These are phyloP conservation scores for Coelastrella sp. DNA, from an alignment of 139 green algal species.

Conservation along the genomic window DNA sequence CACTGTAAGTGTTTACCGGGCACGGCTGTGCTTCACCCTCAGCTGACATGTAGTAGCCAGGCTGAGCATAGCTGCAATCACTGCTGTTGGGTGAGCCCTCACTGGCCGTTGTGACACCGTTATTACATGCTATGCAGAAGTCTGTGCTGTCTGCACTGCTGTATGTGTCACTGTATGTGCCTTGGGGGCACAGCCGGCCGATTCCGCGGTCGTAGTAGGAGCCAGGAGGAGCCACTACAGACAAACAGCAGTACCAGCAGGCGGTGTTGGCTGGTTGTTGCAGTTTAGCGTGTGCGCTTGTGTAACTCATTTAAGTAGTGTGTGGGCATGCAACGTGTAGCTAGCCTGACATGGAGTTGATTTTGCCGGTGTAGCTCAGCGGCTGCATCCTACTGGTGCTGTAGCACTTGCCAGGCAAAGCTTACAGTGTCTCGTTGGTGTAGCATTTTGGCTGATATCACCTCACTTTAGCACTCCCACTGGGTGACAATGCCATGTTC, in stretches of 20 bases:
- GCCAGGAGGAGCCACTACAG: background rate
- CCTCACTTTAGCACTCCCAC: background rate
- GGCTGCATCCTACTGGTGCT: background rate
- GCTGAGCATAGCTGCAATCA: background rate
- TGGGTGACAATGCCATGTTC: background rate
- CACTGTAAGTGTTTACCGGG: background rate
- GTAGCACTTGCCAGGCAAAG: background rate
- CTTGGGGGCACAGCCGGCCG: background rate
- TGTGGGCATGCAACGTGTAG: background rate
- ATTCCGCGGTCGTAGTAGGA: background rate
- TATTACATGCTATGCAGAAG: background rate
- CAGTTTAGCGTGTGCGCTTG: background rate
- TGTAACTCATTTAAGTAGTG: background rate
- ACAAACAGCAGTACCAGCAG: constrained; percentile 8
- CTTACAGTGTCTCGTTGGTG: background rate
- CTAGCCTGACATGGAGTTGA: background rate
- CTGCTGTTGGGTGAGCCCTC: background rate
- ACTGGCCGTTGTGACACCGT: background rate
- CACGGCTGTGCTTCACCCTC: background rate
- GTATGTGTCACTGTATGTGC: background rate
- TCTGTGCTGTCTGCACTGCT: background rate
- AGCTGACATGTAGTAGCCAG: background rate
- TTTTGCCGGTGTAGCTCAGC: background rate
- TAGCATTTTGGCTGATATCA: background rate
- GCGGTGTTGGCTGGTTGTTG: background rate